phyloP scores from a whole-genome alignment of 225 moss, liverwort and hornwort species.

The Neckera pumila region DNA sequence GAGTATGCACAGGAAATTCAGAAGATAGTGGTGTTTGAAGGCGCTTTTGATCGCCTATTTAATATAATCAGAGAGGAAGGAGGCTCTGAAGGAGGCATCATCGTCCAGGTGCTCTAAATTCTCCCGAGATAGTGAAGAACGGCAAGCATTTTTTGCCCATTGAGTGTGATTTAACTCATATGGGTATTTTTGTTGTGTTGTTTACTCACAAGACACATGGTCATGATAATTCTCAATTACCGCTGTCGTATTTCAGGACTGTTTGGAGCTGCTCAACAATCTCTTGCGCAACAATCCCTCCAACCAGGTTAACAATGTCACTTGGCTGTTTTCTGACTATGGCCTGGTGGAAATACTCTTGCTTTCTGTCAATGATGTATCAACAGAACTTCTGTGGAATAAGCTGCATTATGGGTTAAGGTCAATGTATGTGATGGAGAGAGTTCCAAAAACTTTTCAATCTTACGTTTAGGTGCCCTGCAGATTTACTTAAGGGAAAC shows the following conservation, averaged over 20 bases:
- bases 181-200: background rate
- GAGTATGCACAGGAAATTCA: slow-evolving; percentile 76
- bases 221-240: background rate
- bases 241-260: slow-evolving; percentile 48
- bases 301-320: slow-evolving; percentile 57
- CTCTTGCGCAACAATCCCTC: slow-evolving; percentile 85
- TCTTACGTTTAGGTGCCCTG: background rate
- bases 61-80: slow-evolving; percentile 88
- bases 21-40: slow-evolving; percentile 99
- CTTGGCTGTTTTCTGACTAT: background rate
- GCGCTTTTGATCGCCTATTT: slow-evolving; percentile 89
- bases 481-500: slow-evolving; percentile 90
- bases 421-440: background rate
- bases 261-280: slow-evolving; percentile 96
- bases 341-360: background rate
- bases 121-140: background rate
- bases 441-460: background rate
- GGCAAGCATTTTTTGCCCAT: background rate
- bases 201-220: background rate
- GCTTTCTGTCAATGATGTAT: background rate
- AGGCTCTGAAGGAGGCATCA: slow-evolving; percentile 93
- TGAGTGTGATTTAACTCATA: background rate
- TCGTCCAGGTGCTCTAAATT: slow-evolving; percentile 60
- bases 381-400: background rate
- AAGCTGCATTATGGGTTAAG: background rate